phyloP scores from a whole-genome alignment of 2,329 filamentous ascomycete species.

The Metarhizium rileyi region DNA sequence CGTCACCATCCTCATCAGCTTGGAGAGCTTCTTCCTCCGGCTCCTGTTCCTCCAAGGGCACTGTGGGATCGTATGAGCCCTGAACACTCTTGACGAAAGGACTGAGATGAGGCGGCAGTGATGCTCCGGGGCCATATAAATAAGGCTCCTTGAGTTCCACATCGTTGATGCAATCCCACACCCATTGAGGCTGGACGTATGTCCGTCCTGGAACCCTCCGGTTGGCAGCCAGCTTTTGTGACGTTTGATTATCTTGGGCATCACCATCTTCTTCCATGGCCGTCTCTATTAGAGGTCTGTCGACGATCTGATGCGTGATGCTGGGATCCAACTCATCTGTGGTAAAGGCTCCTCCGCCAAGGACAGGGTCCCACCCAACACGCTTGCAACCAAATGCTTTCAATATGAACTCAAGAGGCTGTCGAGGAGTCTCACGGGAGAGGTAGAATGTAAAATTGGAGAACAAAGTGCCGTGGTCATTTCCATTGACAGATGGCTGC shows the following conservation, averaged over 20 bases:
- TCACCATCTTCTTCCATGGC: conserved; percentile 38
- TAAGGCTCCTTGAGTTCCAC: conserved; percentile 80
- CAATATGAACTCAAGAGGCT: conserved; percentile 85
- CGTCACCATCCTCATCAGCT: conserved; percentile 52
- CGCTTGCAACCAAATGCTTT: conserved; percentile 92
- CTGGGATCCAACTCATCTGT: conserved; percentile 76
- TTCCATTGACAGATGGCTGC: conserved; percentile 61
- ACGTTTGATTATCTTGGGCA: conserved; percentile 51
- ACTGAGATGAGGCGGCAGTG: conserved; percentile 87
- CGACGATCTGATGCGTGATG: conserved; percentile 95
- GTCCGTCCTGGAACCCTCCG: conserved; percentile 80
- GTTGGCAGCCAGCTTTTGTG: conserved; percentile 48
- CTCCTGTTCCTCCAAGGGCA: conserved; percentile 79
- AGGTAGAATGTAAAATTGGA: conserved; percentile 84
- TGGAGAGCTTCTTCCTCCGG: conserved; percentile 74
- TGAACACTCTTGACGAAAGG: conserved; percentile 85
- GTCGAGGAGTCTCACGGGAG: conserved; percentile 84
- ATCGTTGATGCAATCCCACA: conserved; percentile 95
- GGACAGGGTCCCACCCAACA: conserved; percentile 85
- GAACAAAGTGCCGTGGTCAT: conserved; percentile 67
- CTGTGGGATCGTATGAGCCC: conserved; percentile 85
- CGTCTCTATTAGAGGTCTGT: conserved; percentile 68
- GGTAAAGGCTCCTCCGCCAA: conserved; percentile 88
- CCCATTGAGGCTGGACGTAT: conserved; percentile 96
- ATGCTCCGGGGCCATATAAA: conserved; percentile 79